Evolutionary conservation across 805 yeast species (phyloP), one percentile per base, ranked within the genome.

Genomic region (Candida sonorensis): DNA sequence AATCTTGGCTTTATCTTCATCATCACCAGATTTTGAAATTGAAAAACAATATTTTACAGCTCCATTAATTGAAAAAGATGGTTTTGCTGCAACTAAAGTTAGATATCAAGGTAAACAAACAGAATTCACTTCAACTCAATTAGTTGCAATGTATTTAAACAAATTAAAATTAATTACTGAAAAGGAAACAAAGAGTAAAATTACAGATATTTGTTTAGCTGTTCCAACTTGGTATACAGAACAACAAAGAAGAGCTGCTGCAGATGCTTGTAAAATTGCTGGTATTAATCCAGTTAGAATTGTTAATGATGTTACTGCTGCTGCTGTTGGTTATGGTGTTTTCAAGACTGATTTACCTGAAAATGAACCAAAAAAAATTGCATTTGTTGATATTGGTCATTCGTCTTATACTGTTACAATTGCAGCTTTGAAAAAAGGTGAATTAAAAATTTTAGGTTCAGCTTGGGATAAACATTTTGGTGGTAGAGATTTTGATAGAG

Each of bases 271-370:
- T 55, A 75, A 72, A 59, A 83, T 92, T 59, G 97, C 98, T 38
- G 95, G 95, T 44, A 74, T 92, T 57, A 92, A 92, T 78, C 97
- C 98, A 40, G 97, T 92, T 39, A 84, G 98, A 75, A 78, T 92
- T 44, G 95, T 92, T 50, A 92, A 92, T 63, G 99, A 92, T 62
- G 81, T 84, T 46, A 88, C 97, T 37, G 97, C 98, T 40, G 98
- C 98, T 41, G 97, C 97, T 53, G 95, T 92, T 45, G 94, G 97
- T 51, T 94, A 92, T 69, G 98, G 98, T 72, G 96, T 92, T 40
- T 92, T 92, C 81, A 88, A 92, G 76, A 75, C 83, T 46, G 97
- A 90, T 57, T 73, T 92, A 53, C 96, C 97, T 53, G 97, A 87
- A 63, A 95, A 85, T 52, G 82, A 81, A 62, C 81, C 88, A 55